Conservation (phyloP, 2,329 filamentous ascomycete genomes). For the Aspergillus candidus region DNA sequence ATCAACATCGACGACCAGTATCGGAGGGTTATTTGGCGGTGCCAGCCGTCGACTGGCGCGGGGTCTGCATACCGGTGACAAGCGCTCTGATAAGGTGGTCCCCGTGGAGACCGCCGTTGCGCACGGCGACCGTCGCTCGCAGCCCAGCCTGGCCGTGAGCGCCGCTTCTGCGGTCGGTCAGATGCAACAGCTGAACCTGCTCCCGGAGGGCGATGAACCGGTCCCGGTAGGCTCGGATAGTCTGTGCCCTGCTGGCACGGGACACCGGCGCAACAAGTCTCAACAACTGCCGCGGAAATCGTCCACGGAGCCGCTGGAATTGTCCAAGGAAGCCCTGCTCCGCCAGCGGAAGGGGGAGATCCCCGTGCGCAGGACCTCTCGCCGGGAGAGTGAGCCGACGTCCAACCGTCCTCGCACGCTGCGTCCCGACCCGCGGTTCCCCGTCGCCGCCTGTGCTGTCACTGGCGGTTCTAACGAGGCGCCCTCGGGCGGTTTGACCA, state of each 20-base stretch:
- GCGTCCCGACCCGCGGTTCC: constrained; percentile 11
- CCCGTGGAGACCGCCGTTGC: constrained; percentile 31
- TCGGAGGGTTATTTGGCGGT: constrained; percentile 37
- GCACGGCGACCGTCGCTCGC: constrained; percentile 33
- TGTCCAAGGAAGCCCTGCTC: constrained; percentile 30
- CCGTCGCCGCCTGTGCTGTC: constrained; percentile 10
- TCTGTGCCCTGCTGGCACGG: constrained; percentile 8
- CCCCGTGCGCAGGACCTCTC: constrained; percentile 15
- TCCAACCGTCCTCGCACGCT: constrained; percentile 18
- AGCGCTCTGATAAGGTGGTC: constrained; percentile 28
- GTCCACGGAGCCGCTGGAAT: constrained; percentile 30
- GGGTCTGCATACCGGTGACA: constrained; percentile 32
- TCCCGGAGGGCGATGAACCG: constrained; percentile 22
- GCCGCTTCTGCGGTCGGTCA: constrained; percentile 41
- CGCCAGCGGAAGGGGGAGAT: constrained; percentile 26
- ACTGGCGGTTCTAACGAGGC: constrained; percentile 14
- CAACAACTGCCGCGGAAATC: constrained; percentile 28
- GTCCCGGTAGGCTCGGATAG: constrained; percentile 9
- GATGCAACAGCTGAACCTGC: constrained; percentile 34
- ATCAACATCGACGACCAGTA: constrained; percentile 25
- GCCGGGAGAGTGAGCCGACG: constrained; percentile 20
- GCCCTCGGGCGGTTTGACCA: constrained; percentile 21
- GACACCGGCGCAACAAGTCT: constrained; percentile 33
- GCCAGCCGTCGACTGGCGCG: constrained; percentile 33
- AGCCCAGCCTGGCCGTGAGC: constrained; percentile 41